Conservation (phyloP, 2,329 filamentous ascomycete genomes). For the Alternaria solani region DNA sequence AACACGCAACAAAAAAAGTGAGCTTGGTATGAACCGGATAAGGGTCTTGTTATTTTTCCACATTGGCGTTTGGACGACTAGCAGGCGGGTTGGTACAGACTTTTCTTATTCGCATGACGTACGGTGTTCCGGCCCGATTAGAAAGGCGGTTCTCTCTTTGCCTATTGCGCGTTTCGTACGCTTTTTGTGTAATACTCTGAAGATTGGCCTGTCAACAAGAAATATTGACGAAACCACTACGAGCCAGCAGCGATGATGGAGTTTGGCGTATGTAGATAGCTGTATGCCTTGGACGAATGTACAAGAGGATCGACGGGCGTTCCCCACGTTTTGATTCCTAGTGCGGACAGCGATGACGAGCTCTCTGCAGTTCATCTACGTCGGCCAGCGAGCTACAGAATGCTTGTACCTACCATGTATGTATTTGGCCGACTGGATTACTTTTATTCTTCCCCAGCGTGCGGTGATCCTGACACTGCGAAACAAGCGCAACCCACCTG, state of each 20-base stretch:
- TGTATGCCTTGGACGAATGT: neutral
- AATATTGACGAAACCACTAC: neutral
- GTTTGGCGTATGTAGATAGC: constrained; percentile 3
- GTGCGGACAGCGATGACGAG: neutral
- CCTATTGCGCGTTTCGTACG: constrained; percentile 2
- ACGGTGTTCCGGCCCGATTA: constrained; percentile 9
- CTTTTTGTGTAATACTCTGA: constrained; percentile 5
- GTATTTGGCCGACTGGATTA: neutral
- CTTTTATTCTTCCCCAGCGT: neutral
- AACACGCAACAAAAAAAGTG: constrained; percentile 48
- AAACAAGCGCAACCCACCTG: constrained; percentile 1
- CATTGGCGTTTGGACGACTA: constrained; percentile 10
- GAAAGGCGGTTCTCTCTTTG: constrained; percentile 5
- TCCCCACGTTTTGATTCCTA: constrained; percentile 2
- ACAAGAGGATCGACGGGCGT: neutral
- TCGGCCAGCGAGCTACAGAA: neutral
- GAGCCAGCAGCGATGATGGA: constrained; percentile 1
- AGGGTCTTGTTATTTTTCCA: constrained; percentile 2
- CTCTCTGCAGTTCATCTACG: neutral
- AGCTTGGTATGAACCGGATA: constrained; percentile 14
- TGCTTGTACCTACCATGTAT: neutral
- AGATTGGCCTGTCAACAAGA: constrained; percentile 1
- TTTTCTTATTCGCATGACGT: constrained; percentile 12
- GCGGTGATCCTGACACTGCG: constrained; percentile 1
- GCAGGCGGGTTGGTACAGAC: constrained; percentile 10